Evolutionary conservation across 192 early-diverging fungal species (phyloP).

Genomic region (Coemansia nantahalensis): DNA sequence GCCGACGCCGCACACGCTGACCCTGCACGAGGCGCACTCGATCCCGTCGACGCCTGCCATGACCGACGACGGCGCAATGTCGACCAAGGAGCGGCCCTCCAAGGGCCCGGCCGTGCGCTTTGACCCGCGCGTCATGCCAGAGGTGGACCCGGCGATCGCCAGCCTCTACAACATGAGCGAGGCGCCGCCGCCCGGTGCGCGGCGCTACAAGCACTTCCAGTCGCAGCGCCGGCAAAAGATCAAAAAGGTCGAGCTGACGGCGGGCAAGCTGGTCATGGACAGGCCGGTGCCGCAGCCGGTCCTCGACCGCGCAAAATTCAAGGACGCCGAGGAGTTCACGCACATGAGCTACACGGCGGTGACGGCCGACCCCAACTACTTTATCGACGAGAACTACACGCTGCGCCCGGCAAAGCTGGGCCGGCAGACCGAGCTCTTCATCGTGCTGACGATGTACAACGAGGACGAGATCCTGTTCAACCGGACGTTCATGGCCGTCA

Average conservation of each 20-base stretch:
- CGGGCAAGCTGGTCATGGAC: slow-evolving; percentile 73
- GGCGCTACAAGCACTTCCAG: slow-evolving; percentile 50
- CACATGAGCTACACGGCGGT: slow-evolving; percentile 94
- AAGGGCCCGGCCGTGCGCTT: slow-evolving; percentile 14
- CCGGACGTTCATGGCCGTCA: slow-evolving; percentile 82
- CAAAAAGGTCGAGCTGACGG: slow-evolving; percentile 61
- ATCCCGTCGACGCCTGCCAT: slow-evolving; percentile 34
- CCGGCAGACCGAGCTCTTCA: slow-evolving; percentile 83
- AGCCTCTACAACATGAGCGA: slow-evolving; percentile 44
- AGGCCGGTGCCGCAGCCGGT: slow-evolving; percentile 64
- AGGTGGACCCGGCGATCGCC: slow-evolving; percentile 29
- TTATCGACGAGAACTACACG: slow-evolving; percentile 68
- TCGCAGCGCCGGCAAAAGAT: slow-evolving; percentile 48
- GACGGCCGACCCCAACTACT: slow-evolving; percentile 85
- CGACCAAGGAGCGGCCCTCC: slow-evolving; percentile 6
- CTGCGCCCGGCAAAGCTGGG: slow-evolving; percentile 72
- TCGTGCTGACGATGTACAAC: slow-evolving; percentile 91
- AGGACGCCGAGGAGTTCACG: slow-evolving; percentile 77
- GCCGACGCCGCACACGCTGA: slow-evolving; percentile 36
- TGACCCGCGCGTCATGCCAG: slow-evolving; percentile 52
- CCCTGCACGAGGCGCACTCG: slow-evolving; percentile 44
- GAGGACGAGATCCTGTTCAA: slow-evolving; percentile 91
- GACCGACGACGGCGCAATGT: slow-evolving; percentile 21
- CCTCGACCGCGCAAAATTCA: slow-evolving; percentile 50
- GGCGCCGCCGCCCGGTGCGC: slow-evolving; percentile 47